These are phyloP conservation scores for Nakazawaea ambrosiae DNA, from an alignment of 805 yeast genomes.

Conservation along the genomic window DNA sequence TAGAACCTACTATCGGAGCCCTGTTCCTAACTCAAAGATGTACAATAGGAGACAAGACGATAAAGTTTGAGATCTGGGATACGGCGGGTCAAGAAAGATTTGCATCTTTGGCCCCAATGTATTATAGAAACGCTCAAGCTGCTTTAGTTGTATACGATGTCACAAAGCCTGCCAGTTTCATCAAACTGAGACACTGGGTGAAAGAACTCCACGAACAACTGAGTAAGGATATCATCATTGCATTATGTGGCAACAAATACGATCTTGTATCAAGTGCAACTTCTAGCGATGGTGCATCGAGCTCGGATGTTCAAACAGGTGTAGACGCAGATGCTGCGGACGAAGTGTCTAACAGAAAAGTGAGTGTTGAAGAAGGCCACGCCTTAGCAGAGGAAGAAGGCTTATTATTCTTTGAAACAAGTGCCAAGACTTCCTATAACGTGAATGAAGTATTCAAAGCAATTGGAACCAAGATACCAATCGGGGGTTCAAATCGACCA, in stretches of 20 bases:
- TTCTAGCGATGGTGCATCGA: constrained; percentile 12
- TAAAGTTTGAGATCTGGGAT: constrained; percentile 93
- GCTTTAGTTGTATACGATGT: constrained; percentile 94
- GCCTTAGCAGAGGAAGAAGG: constrained; percentile 88
- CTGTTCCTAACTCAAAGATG: constrained; percentile 94
- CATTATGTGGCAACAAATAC: constrained; percentile 87
- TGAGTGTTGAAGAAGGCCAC: constrained; percentile 80
- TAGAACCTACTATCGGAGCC: constrained; percentile 96
- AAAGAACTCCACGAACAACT: constrained; percentile 95
- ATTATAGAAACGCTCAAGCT: constrained; percentile 95
- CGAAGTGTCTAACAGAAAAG: constrained; percentile 59
- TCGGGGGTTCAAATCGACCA: constrained; percentile 13
- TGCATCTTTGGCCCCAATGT: constrained; percentile 95
- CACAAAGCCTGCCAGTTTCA: constrained; percentile 90
- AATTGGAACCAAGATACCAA: constrained; percentile 82
- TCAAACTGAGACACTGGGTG: constrained; percentile 98
- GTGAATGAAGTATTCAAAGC: constrained; percentile 89
- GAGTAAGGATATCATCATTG: constrained; percentile 83
- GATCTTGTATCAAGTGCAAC: constrained; percentile 60
- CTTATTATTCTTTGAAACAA: constrained; percentile 84
- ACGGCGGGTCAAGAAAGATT: constrained; percentile 98
- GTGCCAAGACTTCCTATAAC: constrained; percentile 85
- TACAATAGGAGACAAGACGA: constrained; percentile 75
- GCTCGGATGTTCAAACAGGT: too few species aligned
- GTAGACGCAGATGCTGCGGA: constrained; percentile 36